Evolutionary conservation across 805 yeast species (phyloP).

Genomic region (Suhomyces faveliae): DNA sequence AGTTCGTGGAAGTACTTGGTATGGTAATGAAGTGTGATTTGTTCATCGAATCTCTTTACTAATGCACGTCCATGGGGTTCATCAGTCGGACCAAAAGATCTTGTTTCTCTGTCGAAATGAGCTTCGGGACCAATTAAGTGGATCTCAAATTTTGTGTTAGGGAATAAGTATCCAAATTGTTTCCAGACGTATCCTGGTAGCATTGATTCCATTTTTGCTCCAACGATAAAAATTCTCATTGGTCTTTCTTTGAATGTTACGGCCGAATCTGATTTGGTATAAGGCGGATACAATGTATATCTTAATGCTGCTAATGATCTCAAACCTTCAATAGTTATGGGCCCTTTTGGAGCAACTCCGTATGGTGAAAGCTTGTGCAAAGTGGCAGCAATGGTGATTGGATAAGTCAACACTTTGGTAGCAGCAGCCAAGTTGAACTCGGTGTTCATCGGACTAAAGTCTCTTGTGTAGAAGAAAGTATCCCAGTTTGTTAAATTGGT

Average conservation of each 20-base stretch:
- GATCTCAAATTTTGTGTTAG: slow-evolving; percentile 76
- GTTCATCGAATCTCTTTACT: slow-evolving; percentile 69
- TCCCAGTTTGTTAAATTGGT: slow-evolving; percentile 89
- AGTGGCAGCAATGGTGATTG: slow-evolving; percentile 81
- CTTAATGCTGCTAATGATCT: slow-evolving; percentile 90
- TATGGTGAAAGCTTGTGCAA: slow-evolving; percentile 87
- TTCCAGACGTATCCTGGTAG: slow-evolving; percentile 95
- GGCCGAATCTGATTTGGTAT: slow-evolving; percentile 42
- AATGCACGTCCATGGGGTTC: slow-evolving; percentile 59
- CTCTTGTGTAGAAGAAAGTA: slow-evolving; percentile 86
- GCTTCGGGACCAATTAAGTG: slow-evolving; percentile 96
- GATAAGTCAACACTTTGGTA: slow-evolving; percentile 91
- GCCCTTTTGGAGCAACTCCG: slow-evolving; percentile 76
- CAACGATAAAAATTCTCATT: slow-evolving; percentile 82
- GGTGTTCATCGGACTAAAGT: slow-evolving; percentile 93
- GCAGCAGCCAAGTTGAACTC: slow-evolving; percentile 95
- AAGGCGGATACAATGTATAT: slow-evolving; percentile 79
- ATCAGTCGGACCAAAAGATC: slow-evolving; percentile 55
- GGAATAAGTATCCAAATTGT: slow-evolving; percentile 83
- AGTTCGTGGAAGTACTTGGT: slow-evolving; percentile 89
- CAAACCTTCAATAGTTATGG: slow-evolving; percentile 87
- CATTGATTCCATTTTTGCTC: slow-evolving; percentile 91
- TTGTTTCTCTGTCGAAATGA: slow-evolving; percentile 66
- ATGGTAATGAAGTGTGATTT: slow-evolving; percentile 73
- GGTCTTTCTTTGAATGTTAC: slow-evolving; percentile 75